Percentiles rank a stretch among this genome's conserved stretches.
phyloP scores from a whole-genome alignment of 176 grass and related monocot genomes.

The Eleusine indica region DNA sequence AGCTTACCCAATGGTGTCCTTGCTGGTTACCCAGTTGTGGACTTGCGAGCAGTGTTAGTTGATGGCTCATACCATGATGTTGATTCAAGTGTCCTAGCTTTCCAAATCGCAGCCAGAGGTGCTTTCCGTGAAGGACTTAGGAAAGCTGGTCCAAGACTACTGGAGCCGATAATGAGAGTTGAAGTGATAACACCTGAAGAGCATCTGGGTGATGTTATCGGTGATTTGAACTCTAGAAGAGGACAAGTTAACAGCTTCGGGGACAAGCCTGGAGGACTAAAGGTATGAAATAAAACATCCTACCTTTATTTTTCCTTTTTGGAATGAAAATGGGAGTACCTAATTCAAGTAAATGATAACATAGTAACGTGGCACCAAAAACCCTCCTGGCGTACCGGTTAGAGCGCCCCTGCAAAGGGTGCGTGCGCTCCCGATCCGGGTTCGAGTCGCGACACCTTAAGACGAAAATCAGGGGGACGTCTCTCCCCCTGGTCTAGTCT shows the following conservation, averaged over 20 bases:
- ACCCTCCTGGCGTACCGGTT: too few species aligned
- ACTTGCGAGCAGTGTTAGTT: conserved; percentile 77
- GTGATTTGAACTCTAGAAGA: conserved; percentile 98
- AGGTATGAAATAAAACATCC: conserved; percentile 60
- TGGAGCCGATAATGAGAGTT: conserved; percentile 94
- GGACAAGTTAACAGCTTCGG: conserved; percentile 88
- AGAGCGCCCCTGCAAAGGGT: too few species aligned
- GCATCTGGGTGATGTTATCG: conserved; percentile 98
- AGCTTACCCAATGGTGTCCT: conserved; percentile 90
- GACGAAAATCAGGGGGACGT: too few species aligned
- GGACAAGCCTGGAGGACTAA: conserved; percentile 93
- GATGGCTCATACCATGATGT: conserved; percentile 98
- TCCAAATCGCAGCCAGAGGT: conserved; percentile 92
- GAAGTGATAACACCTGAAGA: conserved; percentile 98
- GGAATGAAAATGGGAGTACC: background rate
- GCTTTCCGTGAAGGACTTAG: conserved; percentile 90
- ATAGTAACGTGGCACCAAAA: too few species aligned
- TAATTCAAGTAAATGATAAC: background rate
- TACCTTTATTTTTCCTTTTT: conserved; percentile 5
- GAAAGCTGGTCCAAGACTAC: conserved; percentile 81
- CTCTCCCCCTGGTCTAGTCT: too few species aligned
- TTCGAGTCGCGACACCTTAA: too few species aligned
- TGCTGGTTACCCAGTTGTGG: conserved; percentile 92
- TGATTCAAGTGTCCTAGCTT: conserved; percentile 95
- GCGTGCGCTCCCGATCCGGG: too few species aligned